Evolutionary conservation across 306 rosid genomes (phyloP).

Genomic region (Adenanthera pavonina): DNA sequence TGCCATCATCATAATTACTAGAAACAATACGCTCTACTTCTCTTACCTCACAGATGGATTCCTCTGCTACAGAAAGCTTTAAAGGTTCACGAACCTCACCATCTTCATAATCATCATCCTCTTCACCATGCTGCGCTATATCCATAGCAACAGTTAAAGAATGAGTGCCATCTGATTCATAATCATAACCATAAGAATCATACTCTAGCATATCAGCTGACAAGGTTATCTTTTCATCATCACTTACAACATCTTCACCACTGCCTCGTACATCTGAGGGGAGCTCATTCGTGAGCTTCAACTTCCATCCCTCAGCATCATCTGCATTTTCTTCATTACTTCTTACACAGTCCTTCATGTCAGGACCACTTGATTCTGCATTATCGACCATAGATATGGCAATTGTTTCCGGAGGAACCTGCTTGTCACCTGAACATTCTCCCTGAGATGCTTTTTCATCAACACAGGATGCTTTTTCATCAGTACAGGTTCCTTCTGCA

Average conservation of each 20-base stretch:
- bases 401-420: conserved; percentile 40
- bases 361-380: conserved; percentile 42
- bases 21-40: conserved; percentile 51
- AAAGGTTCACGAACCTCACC: conserved; percentile 84
- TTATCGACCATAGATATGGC: conserved; percentile 39
- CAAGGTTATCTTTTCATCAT: conserved; percentile 84
- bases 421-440: conserved; percentile 46
- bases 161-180: conserved; percentile 81
- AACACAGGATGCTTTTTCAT: conserved; percentile 29
- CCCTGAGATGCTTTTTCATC: conserved; percentile 41
- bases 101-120: conserved; percentile 86
- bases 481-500: conserved; percentile 32
- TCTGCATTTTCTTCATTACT: conserved; percentile 44
- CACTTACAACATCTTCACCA: conserved; percentile 69
- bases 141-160: conserved; percentile 61
- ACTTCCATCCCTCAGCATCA: conserved; percentile 40
- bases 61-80: conserved; percentile 49
- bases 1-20: conserved; percentile 46
- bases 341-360: conserved; percentile 31
- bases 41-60: conserved; percentile 57
- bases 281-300: conserved; percentile 54
- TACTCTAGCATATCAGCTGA: conserved; percentile 73
- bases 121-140: conserved; percentile 47
- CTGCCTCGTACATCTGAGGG: conserved; percentile 37
- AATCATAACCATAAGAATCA: conserved; percentile 69